Evolutionary conservation across 306 rosid genomes (phyloP).

Genomic region (Inga laurina): DNA sequence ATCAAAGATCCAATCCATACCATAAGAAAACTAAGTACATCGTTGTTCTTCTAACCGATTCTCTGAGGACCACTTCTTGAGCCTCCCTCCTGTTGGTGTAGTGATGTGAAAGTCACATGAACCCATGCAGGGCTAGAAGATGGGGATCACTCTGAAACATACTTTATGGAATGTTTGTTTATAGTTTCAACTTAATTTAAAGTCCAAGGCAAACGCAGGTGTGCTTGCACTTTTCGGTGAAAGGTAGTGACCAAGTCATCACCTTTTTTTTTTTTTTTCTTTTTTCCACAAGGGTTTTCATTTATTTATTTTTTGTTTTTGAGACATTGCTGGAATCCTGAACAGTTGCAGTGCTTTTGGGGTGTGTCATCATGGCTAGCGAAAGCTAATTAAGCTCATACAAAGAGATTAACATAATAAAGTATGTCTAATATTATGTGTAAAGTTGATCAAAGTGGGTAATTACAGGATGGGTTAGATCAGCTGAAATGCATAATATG

Average conservation of each 20-base stretch:
- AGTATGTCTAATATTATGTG: constrained; percentile 48
- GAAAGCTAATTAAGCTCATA: constrained; percentile 64
- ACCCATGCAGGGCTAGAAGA: constrained; percentile 56
- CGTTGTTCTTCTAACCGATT: constrained; percentile 31
- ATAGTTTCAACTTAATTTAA: constrained; percentile 49
- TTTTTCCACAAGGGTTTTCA: constrained; percentile 23
- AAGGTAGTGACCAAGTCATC: constrained; percentile 43
- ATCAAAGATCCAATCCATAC: constrained; percentile 5
- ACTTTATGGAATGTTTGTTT: constrained; percentile 55
- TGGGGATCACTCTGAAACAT: constrained; percentile 47
- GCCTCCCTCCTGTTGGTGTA: constrained; percentile 33
- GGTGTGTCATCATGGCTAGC: constrained; percentile 67
- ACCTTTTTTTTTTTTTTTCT: constrained; percentile 32
- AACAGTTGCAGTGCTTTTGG: constrained; percentile 73
- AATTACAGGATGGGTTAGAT: constrained; percentile 22
- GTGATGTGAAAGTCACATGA: constrained; percentile 61
- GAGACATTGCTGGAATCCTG: constrained; percentile 67
- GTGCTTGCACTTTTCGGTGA: constrained; percentile 91
- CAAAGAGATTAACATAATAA: constrained; percentile 50
- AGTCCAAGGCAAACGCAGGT: constrained; percentile 67
- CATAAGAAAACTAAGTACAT: constrained; percentile 18
- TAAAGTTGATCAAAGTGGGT: constrained; percentile 56
- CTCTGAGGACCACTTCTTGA: constrained; percentile 42
- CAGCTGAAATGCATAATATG: constrained; percentile 14
- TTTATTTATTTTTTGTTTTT: constrained; percentile 23